Base-by-base conservation (phyloP, 2,329 filamentous ascomycete species). In the Trichoderma sp. region DNA sequence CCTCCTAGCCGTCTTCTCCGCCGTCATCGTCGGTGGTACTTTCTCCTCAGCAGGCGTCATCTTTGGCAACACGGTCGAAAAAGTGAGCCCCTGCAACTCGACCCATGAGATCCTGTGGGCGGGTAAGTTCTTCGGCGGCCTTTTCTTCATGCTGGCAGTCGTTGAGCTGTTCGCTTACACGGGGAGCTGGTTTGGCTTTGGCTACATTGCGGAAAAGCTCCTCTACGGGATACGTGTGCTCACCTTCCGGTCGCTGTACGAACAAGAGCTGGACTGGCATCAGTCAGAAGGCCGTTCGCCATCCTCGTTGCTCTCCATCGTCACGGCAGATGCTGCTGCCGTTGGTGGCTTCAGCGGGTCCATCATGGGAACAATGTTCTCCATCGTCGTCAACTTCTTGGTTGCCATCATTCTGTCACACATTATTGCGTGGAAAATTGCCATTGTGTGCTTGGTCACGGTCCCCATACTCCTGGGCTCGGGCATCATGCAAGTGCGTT, bases 371-470 rank as follows among this genome's bases (percentile, higher is more conserved):
- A 91, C 88, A 0, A 78, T 91, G 22, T 87, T 92, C 67, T 88
- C 89, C 0, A 89, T 91, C 25, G 71, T 85, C 3, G 84, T 92
- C 70, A 92, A 91, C 75, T 86, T 92, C 32, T 70, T 92, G 17
- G 87, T 85, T 0, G 89, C 88, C 1, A 88, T 92, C 65, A 86
- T 90, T 34, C 75, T 93, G 10, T 87, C 90, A 0, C 89, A 91
- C 70, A 86, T 92, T 53, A 82, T 93, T 56, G 89, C 89, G 3
- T 93, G 91, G 91, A 90, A 87, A 73, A 92, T 93, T 69, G 90
- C 90, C 0, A 78, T 93, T 15, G 90, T 93, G 4, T 90, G 89
- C 65, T 81, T 93, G 6, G 84, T 90, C 0, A 83, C 87, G 9
- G 87, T 93, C 0, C 91, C 91, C 0, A 78, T 93, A 10, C 84